These are phyloP conservation scores for Porogramme epimiltina DNA, from an alignment of 1,284 basidiomycete species.

Conservation along the genomic window DNA sequence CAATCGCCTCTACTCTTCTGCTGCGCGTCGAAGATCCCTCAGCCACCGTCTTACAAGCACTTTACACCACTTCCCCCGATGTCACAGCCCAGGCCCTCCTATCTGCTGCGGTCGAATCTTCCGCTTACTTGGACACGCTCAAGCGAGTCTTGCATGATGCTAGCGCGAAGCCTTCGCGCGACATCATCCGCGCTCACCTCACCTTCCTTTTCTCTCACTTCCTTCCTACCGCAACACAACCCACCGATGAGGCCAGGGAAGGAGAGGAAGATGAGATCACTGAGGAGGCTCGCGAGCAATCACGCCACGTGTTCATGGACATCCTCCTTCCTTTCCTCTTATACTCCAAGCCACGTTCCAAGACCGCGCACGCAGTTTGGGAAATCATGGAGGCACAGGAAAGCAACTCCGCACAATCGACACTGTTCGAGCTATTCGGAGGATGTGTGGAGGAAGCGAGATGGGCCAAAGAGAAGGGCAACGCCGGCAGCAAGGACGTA, in stretches of 20 bases:
- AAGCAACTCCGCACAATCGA: slow-evolving; percentile 13
- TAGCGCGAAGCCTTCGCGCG: slow-evolving; percentile 48
- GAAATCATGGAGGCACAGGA: slow-evolving; percentile 47
- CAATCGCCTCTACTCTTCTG: slow-evolving; percentile 9
- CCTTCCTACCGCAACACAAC: slow-evolving; percentile 18
- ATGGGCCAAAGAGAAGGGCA: slow-evolving; percentile 32
- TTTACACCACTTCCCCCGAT: slow-evolving; percentile 57
- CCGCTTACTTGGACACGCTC: slow-evolving; percentile 54
- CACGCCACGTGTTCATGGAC: slow-evolving; percentile 53
- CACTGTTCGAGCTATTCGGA: slow-evolving; percentile 45
- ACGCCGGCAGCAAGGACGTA: slow-evolving; percentile 35
- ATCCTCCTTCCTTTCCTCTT: slow-evolving; percentile 76
- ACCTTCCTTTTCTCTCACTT: slow-evolving; percentile 62
- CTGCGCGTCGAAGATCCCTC: slow-evolving; percentile 55
- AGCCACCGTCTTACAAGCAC: slow-evolving; percentile 57
- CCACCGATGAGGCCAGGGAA: background rate
- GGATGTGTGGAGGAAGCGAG: slow-evolving; percentile 49
- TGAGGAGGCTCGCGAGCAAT: slow-evolving; percentile 32
- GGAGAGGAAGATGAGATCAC: slow-evolving; percentile 3
- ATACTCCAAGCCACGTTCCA: slow-evolving; percentile 69
- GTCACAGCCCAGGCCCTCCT: slow-evolving; percentile 43
- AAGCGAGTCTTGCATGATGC: slow-evolving; percentile 41
- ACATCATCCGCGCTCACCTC: slow-evolving; percentile 59
- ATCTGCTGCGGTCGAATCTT: slow-evolving; percentile 55
- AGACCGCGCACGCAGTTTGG: slow-evolving; percentile 67